Base-by-base conservation (phyloP, 2,329 filamentous ascomycete genomes). In the Beauveria brongniartii region DNA sequence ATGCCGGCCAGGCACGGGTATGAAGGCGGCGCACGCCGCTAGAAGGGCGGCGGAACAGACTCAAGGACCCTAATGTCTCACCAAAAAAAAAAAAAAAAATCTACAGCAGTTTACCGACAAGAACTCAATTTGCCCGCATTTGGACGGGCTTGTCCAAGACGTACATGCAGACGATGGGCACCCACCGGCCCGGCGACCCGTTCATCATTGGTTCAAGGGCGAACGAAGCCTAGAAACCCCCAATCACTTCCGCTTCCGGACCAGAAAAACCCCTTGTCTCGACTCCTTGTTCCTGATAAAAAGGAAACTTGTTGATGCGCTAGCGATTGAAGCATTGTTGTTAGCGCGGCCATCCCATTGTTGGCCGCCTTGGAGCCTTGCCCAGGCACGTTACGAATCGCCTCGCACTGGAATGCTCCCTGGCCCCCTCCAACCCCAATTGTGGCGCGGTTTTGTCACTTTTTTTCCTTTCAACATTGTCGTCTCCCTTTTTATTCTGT, bases 331-430 rank as follows among this genome's bases (percentile, higher is more conserved):
- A 16, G 8, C 48, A 51, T 34, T 34, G 48, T 51, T 30, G 28
- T n/a, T 37, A 26, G 46, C 24, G 24, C 5, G 14, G 22, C 14
- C 20, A 18, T 46, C n/a, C 37, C 48, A 59, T 59, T 59, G 56
- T 59, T 50, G 20, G 20, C 26, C 48, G 48, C n/a, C 48, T 34
- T 10, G n/a, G 3, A 47, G 46, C 46, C 34, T 51, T 18, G 16
- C 14, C 41, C 57, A 54, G 51, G 51, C 50, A 54, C 58, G 18
- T 3, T 37, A 26, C 9, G 41, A 41, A 55, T 55, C 12, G 58
- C 58, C 58, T 55, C 50, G 18, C 50, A 12, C 43, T 60, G 58
- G 58, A 60, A 60, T 60, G 58, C 51, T 28, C 5, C 22, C 10
- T 41, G 16, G 18, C n/a, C 30, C 30, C 30, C 16, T 37, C 58